Evolutionary conservation across 176 grass and related monocot genomes (phyloP), one percentile per base, ranked within the genome.

Genomic region (Oryza meridionalis): DNA sequence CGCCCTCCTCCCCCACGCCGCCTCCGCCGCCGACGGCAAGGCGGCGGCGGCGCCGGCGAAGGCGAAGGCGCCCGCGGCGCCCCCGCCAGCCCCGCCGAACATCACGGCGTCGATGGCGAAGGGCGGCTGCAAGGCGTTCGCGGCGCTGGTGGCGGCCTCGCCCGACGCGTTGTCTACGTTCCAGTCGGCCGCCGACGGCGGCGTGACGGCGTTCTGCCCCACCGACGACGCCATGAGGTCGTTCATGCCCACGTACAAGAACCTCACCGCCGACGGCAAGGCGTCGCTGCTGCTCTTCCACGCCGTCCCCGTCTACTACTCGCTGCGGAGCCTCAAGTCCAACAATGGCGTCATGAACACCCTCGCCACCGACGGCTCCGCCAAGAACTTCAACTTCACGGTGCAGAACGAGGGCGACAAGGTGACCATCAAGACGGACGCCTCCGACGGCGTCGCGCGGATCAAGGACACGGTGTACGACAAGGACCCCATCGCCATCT

Each of bases 341-440:
- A 93, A 69, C 91, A 97, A 97, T 40, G 94, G 94, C 17, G 87
- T 91, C 78, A 89, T 93, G 86, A 97, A 94, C 86, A 97, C 91
- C 27, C 91, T 94, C 19, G 94, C 94, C 84, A 97, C 94, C 27
- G 94, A 97, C 67, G 94, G 94, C 55, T 66, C 86, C 11, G 46
- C 90, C 45, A 87, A 73, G 73, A 92, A 92, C 86, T 97, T 84
- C 88, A 97, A 94, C 82, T 83, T 92, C 88, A 97, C 94, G 25
- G 86, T 97, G 46, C 92, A 94, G 92, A 92, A 97, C 66, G 66
- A 81, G 42, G 94, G 90, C 13, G 92, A 94, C 61, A 75, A 84
- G 83, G 92, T 97, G 46, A 91, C 88, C 37, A 79, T 94, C 13
- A 50, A 87, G 77, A 91, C 94, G 5, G 86, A 51, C 53, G 82